Percentiles rank a stretch among this genome's conserved stretches.
Evolutionary conservation across 805 yeast genomes (phyloP).

Genomic region (Sugiyamaella boreocaroliniensis): DNA sequence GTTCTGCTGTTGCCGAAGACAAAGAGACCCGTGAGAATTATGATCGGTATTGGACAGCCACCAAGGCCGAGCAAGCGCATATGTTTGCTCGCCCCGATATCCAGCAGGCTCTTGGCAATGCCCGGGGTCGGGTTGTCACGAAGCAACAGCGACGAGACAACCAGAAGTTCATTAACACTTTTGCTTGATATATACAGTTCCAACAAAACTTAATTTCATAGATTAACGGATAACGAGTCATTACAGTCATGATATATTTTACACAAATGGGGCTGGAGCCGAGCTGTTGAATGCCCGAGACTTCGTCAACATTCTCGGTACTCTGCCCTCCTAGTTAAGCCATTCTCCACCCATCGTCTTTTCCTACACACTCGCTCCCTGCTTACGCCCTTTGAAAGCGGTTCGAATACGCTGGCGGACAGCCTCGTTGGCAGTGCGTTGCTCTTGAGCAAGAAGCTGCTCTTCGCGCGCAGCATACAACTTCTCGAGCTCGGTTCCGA

Average conservation of each 20-base stretch:
- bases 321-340: no score
- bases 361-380: no score
- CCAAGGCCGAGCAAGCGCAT: background rate
- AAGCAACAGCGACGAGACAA: slow-evolving; percentile 2
- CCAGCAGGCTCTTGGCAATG: background rate
- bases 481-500: background rate
- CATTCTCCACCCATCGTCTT: no score
- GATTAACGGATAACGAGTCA: no score
- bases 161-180: background rate
- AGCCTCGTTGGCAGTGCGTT: background rate
- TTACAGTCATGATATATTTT: no score
- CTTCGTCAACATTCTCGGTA: no score
- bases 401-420: background rate
- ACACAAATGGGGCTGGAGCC: no score
- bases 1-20: slow-evolving; percentile 10
- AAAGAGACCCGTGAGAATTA: slow-evolving; percentile 7
- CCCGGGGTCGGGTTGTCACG: background rate
- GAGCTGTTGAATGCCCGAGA: no score
- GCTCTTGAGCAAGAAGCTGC: background rate
- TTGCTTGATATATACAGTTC: background rate
- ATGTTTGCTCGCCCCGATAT: background rate
- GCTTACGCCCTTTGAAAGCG: background rate
- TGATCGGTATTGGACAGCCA: slow-evolving; percentile 3
- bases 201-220: background rate
- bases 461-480: background rate